These are phyloP conservation scores for Trametes punicea DNA, from an alignment of 768 basidiomycete genomes.

Conservation along the genomic window DNA sequence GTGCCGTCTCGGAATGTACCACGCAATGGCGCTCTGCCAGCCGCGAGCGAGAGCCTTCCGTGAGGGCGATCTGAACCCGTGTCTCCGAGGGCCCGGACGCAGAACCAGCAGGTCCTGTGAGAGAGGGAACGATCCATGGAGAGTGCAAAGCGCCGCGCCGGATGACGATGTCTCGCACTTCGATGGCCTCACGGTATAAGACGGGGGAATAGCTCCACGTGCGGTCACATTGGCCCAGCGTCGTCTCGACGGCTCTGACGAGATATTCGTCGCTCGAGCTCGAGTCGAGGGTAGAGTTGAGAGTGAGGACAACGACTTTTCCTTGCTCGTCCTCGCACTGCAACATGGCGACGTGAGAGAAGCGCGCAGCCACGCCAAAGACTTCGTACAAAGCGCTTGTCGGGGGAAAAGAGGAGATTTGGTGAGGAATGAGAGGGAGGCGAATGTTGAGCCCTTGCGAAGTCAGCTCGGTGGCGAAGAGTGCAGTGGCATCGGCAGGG, in stretches of 20 bases:
- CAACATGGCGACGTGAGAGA: not conserved
- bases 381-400: slow-evolving; percentile 2
- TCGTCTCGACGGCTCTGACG: not conserved
- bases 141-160: not conserved
- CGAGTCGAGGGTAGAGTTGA: not conserved
- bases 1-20: not conserved
- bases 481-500: not conserved
- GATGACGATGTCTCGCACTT: not conserved
- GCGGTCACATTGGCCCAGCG: slow-evolving; percentile 1
- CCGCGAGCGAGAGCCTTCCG: not conserved
- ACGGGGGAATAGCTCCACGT: not conserved
- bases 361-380: slow-evolving; percentile 1
- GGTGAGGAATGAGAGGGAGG: not conserved
- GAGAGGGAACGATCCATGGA: not conserved
- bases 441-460: not conserved
- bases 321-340: not conserved
- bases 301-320: not conserved
- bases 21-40: not conserved
- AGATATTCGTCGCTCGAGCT: not conserved
- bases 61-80: not conserved
- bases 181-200: not conserved
- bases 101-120: not conserved
- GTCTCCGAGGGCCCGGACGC: not conserved
- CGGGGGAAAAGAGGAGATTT: not conserved
- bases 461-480: not conserved